Evolutionary conservation across 257 asterid genomes (phyloP).

Genomic region (Solanum ahanhuiri): DNA sequence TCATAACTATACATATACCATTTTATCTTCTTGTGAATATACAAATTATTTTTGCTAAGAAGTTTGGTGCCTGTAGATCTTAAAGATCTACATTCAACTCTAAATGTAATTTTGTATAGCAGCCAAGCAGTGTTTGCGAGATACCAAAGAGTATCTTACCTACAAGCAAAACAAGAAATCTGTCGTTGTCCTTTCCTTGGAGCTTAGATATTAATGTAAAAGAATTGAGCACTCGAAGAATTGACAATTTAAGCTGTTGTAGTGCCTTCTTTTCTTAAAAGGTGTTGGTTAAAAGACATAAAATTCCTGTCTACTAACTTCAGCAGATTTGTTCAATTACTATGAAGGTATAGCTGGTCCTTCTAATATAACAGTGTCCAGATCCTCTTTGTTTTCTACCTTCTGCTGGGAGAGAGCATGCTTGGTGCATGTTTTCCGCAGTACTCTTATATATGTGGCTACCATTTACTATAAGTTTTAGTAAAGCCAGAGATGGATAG

Average conservation of each 20-base stretch:
- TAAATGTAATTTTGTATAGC: not conserved
- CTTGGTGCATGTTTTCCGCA: not conserved
- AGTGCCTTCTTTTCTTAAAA: not conserved
- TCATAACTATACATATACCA: not conserved
- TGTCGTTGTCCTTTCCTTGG: not conserved
- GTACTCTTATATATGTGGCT: not conserved
- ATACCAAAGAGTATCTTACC: not conserved
- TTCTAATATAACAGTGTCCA: not conserved
- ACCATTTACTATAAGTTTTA: not conserved
- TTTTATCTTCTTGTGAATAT: not conserved
- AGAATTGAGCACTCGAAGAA: not conserved
- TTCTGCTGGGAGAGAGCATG: not conserved
- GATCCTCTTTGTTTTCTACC: not conserved
- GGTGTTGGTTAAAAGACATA: not conserved
- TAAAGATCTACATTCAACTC: not conserved
- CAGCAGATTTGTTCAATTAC: not conserved
- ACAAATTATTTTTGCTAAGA: not conserved
- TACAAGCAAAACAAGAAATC: not conserved
- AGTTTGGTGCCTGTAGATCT: not conserved
- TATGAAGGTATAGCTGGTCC: not conserved
- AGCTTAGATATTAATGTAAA: not conserved
- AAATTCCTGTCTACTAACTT: not conserved
- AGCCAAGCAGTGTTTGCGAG: not conserved
- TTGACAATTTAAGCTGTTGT: not conserved
- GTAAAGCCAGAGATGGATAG: not conserved